Conservation (phyloP, 495 filamentous ascomycete genomes). For the Copromyces sp. region DNA sequence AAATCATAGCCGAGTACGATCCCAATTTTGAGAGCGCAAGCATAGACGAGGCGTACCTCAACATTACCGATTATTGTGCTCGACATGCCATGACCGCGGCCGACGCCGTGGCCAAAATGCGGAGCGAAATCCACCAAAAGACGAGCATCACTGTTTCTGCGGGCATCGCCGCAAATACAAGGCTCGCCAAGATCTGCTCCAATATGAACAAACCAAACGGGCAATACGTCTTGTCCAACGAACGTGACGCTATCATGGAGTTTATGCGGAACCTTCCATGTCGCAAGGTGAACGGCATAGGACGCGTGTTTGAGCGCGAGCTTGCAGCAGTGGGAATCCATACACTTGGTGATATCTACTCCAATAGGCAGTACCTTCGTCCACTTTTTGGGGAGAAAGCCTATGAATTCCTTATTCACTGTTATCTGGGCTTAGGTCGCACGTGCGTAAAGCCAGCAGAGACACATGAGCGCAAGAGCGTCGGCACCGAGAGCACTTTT, state of each 20-base stretch:
- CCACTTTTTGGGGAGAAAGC: constrained; percentile 87
- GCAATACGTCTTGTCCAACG: constrained; percentile 65
- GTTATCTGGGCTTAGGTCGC: constrained; percentile 79
- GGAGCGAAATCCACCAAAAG: constrained; percentile 62
- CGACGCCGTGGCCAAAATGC: constrained; percentile 64
- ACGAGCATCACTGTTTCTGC: constrained; percentile 89
- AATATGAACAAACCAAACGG: constrained; percentile 97
- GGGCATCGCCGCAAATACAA: constrained; percentile 87
- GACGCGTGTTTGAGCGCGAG: constrained; percentile 88
- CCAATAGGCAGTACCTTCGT: constrained; percentile 55
- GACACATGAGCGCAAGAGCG: constrained; percentile 83
- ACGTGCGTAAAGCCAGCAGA: constrained; percentile 81
- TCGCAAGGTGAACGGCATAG: constrained; percentile 87
- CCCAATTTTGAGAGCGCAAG: constrained; percentile 84
- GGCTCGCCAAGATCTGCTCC: constrained; percentile 86
- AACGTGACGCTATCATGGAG: constrained; percentile 61
- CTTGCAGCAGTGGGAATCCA: constrained; percentile 78
- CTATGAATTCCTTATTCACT: constrained; percentile 73
- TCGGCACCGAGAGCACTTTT: constrained; percentile 92
- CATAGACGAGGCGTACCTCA: constrained; percentile 93
- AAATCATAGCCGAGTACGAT: constrained; percentile 77
- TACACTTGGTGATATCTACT: constrained; percentile 82
- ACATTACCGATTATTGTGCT: constrained; percentile 80
- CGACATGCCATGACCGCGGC: constrained; percentile 58
- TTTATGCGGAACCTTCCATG: constrained; percentile 79